Conservation (phyloP, 768 basidiomycete species). For the Auriscalpium vulgare region DNA sequence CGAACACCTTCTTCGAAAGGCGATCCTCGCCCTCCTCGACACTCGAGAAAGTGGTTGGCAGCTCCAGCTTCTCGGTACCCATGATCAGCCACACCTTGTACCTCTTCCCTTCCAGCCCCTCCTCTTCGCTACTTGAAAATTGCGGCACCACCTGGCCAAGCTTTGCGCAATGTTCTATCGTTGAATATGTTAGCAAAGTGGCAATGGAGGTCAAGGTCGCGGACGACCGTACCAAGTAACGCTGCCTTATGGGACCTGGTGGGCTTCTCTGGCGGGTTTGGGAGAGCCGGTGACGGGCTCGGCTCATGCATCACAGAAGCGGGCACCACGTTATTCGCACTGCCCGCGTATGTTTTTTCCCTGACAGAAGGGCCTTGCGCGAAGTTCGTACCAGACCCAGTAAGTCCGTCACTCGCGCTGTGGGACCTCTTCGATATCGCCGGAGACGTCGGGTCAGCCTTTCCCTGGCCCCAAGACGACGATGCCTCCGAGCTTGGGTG, state of each 20-base stretch:
- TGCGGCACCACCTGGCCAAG: background rate
- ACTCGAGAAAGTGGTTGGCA: slow-evolving; percentile 6
- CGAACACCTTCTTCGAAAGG: slow-evolving; percentile 15
- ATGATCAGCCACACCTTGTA: slow-evolving; percentile 17
- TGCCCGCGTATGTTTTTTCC: background rate
- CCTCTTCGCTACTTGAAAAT: background rate
- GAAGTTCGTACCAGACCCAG: too few species aligned
- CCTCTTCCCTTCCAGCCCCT: background rate
- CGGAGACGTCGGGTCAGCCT: too few species aligned
- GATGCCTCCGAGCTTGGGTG: too few species aligned
- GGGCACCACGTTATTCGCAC: background rate
- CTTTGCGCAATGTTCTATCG: background rate
- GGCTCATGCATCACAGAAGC: background rate
- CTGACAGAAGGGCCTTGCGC: too few species aligned
- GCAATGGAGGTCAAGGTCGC: background rate
- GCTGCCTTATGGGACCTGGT: background rate
- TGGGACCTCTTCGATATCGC: too few species aligned
- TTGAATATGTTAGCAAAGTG: background rate
- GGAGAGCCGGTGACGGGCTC: background rate
- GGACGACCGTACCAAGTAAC: background rate
- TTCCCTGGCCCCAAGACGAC: too few species aligned
- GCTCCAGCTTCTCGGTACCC: slow-evolving; percentile 15
- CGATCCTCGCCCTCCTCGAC: slow-evolving; percentile 15
- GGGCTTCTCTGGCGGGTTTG: background rate
- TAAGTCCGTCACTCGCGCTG: too few species aligned